Evolutionary conservation across 352 stramenopile species (phyloP).

Genomic region (Pythium coloratum): DNA sequence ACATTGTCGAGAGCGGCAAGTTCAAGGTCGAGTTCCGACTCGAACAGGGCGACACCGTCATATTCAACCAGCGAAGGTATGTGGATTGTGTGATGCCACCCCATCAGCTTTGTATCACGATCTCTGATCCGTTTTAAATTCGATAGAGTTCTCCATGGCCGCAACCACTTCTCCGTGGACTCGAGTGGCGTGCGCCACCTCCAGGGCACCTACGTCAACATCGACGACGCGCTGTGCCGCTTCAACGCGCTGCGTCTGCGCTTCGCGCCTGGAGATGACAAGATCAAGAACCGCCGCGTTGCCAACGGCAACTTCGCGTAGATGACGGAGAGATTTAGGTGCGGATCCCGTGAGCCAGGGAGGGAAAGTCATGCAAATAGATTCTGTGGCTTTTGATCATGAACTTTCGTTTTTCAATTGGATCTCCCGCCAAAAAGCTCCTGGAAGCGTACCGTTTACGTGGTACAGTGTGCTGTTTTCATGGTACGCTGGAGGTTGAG

Average conservation of each 20-base stretch:
- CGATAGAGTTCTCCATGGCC: slow-evolving; percentile 67
- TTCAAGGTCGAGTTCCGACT: slow-evolving; percentile 80
- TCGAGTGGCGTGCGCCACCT: slow-evolving; percentile 80
- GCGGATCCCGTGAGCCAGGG: not conserved
- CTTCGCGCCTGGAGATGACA: slow-evolving; percentile 40
- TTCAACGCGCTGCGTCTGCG: slow-evolving; percentile 74
- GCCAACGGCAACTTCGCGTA: slow-evolving; percentile 69
- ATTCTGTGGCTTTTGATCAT: no score
- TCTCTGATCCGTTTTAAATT: no score
- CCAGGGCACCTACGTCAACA: slow-evolving; percentile 87
- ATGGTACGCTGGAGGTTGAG: not conserved
- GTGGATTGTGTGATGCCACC: not conserved
- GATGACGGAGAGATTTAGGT: not conserved
- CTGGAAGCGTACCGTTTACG: not conserved
- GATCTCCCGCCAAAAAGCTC: not conserved
- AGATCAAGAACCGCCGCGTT: slow-evolving; percentile 64
- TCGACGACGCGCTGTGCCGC: slow-evolving; percentile 83
- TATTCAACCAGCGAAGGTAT: slow-evolving; percentile 83
- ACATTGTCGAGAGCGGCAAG: slow-evolving; percentile 73
- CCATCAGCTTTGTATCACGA: not conserved
- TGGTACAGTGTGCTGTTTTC: not conserved
- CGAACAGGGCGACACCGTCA: slow-evolving; percentile 74
- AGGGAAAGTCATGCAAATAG: not conserved
- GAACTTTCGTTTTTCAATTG: not conserved
- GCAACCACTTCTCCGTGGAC: slow-evolving; percentile 67